phyloP scores from a whole-genome alignment of 2,329 filamentous ascomycete species.

The Rhinocladiella similis region DNA sequence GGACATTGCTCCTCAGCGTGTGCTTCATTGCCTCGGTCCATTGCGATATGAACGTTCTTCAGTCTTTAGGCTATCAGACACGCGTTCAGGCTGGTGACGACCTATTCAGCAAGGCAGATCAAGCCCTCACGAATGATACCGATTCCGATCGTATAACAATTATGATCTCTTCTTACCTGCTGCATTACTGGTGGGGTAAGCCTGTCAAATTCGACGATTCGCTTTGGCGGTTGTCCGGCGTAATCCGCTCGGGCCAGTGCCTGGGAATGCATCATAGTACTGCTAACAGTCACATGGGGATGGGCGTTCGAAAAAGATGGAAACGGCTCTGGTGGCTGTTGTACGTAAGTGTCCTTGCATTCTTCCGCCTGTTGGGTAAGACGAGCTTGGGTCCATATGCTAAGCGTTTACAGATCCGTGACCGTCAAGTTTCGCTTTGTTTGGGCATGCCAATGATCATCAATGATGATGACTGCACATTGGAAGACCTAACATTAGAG shows the following conservation, averaged over 20 bases:
- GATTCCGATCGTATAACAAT: conserved; percentile 3
- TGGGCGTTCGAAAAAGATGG: neutral
- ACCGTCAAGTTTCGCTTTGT: conserved; percentile 5
- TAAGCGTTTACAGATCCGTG: conserved; percentile 1
- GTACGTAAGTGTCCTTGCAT: neutral
- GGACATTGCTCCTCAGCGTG: conserved; percentile 3
- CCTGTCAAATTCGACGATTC: conserved; percentile 2
- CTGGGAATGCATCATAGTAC: conserved; percentile 9
- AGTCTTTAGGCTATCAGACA: conserved; percentile 4
- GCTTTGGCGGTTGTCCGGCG: conserved; percentile 4
- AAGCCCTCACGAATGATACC: neutral
- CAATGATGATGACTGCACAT: conserved; percentile 9
- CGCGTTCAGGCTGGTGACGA: conserved; percentile 7
- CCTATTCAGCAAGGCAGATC: conserved; percentile 6
- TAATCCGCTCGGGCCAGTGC: conserved; percentile 4
- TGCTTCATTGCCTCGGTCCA: conserved; percentile 9
- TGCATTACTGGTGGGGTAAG: conserved; percentile 9
- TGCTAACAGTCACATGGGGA: neutral
- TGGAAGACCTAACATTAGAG: conserved; percentile 12
- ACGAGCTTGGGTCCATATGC: too few relatives aligned
- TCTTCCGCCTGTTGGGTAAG: neutral
- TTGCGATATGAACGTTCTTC: conserved; percentile 5
- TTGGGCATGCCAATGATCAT: conserved; percentile 9
- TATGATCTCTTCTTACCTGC: conserved; percentile 3
- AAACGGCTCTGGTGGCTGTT: conserved; percentile 7